Evolutionary conservation across 208 protist species (phyloP), one percentile per base, ranked within the genome.

Genomic region (Herpetomonas tarakana): DNA sequence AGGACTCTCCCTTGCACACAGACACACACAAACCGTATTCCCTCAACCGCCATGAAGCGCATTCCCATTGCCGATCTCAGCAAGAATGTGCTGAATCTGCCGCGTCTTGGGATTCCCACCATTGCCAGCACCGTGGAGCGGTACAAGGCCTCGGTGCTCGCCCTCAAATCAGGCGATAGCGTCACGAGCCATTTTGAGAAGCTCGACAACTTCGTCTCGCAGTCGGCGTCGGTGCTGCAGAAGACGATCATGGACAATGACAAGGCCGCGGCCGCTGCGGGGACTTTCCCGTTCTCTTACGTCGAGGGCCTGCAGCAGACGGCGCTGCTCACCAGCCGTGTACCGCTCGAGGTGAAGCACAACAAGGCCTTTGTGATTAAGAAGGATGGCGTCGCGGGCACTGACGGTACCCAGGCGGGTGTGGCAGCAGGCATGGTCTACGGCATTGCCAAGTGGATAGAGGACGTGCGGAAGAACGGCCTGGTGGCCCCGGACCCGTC

Each of bases 31-130:
- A n/a, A n/a, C n/a, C n/a, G n/a, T n/a, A n/a, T n/a, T n/a, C n/a
- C n/a, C n/a, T n/a, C n/a, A n/a, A n/a, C 61, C 44, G 49, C 41
- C 12, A 92, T 92, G 85, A 86, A 81, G 74, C 78, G 76, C 30
- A 83, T 89, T 52, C 38, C 56, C 18, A 58, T 75, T 26, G 64
- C 65, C 27, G 78, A 91, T 59, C 65, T 88, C 12, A 56, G 76
- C 19, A 58, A 73, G 52, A 96, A 96, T 60, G 82, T 90, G 30
- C 79, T 94, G 45, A 54, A 74, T 39, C 63, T 96, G 24, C 88
- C 81, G 9, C 78, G 91, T 0, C 71, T 94, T 35, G 84, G 88
- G 1, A 80, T 96, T 38, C 91, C 91, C 0, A 47, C 74, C 2
- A 47, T 96, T 3, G 71, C 58, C 2, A 44, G 65, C 16, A 92